These are phyloP conservation scores for Hypomyces perniciosus DNA, from an alignment of 2,329 filamentous ascomycete species.

Conservation along the genomic window DNA sequence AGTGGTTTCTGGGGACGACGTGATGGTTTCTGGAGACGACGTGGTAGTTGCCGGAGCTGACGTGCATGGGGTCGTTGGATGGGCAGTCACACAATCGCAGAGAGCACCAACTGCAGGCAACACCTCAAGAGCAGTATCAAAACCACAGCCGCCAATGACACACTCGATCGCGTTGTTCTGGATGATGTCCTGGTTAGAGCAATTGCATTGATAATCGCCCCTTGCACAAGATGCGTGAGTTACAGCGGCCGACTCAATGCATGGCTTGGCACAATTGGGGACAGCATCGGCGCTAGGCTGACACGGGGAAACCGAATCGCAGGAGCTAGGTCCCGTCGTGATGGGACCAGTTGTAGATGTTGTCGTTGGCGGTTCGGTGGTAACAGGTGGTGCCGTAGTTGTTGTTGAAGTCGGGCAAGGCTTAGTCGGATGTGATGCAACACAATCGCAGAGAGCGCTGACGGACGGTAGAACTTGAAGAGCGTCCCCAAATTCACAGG, in stretches of 20 bases:
- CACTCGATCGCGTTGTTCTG: slow-evolving; percentile 13
- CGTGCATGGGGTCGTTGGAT: slow-evolving; percentile 16
- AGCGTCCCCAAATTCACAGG: slow-evolving; percentile 16
- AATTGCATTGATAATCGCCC: slow-evolving; percentile 16
- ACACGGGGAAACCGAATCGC: slow-evolving; percentile 1
- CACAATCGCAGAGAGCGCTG: slow-evolving; percentile 20
- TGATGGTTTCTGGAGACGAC: background rate
- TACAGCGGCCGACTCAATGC: slow-evolving; percentile 15
- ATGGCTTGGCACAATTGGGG: slow-evolving; percentile 12
- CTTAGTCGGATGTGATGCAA: slow-evolving; percentile 18
- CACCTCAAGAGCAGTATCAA: slow-evolving; percentile 7
- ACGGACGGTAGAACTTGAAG: slow-evolving; percentile 17
- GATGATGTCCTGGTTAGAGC: slow-evolving; percentile 12
- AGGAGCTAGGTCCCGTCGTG: background rate
- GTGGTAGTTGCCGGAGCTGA: background rate
- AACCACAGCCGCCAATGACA: slow-evolving; percentile 15
- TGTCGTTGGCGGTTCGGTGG: background rate
- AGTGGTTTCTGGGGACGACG: background rate
- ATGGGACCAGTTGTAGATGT: background rate
- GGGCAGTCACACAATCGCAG: slow-evolving; percentile 17
- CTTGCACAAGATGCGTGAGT: slow-evolving; percentile 10
- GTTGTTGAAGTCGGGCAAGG: slow-evolving; percentile 14
- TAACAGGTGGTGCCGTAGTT: background rate
- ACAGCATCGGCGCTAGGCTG: slow-evolving; percentile 13
- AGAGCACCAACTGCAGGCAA: slow-evolving; percentile 15